Conservation (phyloP, 192 early-diverging fungal species). For the Coemansia sp. region DNA sequence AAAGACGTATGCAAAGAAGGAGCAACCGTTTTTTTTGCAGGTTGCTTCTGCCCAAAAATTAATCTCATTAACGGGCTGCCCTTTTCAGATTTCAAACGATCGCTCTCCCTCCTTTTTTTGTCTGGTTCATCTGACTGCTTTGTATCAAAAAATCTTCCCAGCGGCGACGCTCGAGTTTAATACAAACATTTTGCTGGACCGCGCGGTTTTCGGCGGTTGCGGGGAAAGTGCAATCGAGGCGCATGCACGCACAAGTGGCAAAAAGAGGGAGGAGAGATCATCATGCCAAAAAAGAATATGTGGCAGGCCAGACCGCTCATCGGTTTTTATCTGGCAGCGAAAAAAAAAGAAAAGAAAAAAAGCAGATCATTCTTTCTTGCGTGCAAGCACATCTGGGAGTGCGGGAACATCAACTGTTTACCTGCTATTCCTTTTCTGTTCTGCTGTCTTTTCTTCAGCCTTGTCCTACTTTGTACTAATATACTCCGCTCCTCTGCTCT, state of each 20-base stretch:
- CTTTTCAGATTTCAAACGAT: neutral
- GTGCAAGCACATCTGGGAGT: neutral
- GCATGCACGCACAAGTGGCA: neutral
- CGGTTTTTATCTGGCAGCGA: too few species aligned
- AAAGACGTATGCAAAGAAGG: neutral
- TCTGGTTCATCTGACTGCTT: neutral
- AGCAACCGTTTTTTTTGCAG: neutral
- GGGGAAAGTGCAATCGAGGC: too few species aligned
- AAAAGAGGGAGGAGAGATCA: conserved; percentile 35
- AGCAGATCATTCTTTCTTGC: too few species aligned
- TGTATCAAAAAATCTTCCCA: too few species aligned
- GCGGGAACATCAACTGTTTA: neutral
- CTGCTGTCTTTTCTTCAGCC: neutral
- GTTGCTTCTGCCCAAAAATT: neutral
- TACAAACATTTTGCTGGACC: too few species aligned
- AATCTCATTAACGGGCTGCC: neutral
- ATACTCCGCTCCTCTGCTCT: neutral
- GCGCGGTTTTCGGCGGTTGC: too few species aligned
- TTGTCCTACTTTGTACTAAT: conserved; percentile 1
- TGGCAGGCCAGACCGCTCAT: too few species aligned
- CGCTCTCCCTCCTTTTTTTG: neutral
- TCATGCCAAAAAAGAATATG: too few species aligned
- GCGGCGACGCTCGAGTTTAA: too few species aligned
- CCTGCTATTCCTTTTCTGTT: neutral
- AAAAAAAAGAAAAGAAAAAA: too few species aligned